A percentile compares a stretch with the other conserved stretches of the same genome.
Evolutionary conservation across 805 yeast species (phyloP).

Genomic region (Scheffersomyces stipitis): DNA sequence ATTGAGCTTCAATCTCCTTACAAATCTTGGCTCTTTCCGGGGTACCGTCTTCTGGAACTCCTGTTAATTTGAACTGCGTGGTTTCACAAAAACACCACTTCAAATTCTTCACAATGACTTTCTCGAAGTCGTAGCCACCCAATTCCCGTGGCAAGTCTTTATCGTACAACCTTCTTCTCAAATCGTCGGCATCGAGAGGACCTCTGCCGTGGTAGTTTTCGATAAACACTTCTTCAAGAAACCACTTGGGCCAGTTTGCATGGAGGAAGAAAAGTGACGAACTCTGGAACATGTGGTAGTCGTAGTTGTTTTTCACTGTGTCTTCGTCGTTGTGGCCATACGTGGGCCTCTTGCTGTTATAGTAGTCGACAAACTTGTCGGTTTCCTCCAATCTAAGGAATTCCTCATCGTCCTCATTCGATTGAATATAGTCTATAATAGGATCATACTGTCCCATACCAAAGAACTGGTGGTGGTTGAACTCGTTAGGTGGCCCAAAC

Average conservation of each 20-base stretch:
- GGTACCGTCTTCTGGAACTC: slow-evolving; percentile 19
- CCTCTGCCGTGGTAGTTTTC: slow-evolving; percentile 28
- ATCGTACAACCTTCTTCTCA: slow-evolving; percentile 28
- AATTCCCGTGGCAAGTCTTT: slow-evolving; percentile 23
- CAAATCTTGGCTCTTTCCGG: slow-evolving; percentile 25
- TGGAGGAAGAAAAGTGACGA: slow-evolving; percentile 31
- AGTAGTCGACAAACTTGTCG: slow-evolving; percentile 7
- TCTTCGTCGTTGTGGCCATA: slow-evolving; percentile 24
- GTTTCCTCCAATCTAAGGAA: slow-evolving; percentile 5
- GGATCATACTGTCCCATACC: slow-evolving; percentile 43
- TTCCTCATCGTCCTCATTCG: slow-evolving; percentile 6
- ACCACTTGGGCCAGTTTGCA: slow-evolving; percentile 39
- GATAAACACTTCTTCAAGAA: slow-evolving; percentile 25
- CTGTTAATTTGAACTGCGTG: slow-evolving; percentile 14
- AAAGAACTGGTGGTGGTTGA: slow-evolving; percentile 25
- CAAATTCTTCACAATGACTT: slow-evolving; percentile 23
- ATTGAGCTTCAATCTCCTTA: slow-evolving; percentile 21
- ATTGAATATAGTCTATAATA: slow-evolving; percentile 26
- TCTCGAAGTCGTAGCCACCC: slow-evolving; percentile 28
- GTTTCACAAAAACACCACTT: slow-evolving; percentile 31
- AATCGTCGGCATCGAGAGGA: slow-evolving; percentile 16
- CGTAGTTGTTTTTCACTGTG: slow-evolving; percentile 21
- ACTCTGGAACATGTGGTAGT: slow-evolving; percentile 27
- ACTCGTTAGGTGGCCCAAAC: slow-evolving; percentile 30
- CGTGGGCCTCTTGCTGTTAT: slow-evolving; percentile 13